Percentiles rank a stretch among this genome's conserved stretches.
Evolutionary conservation across 2,329 filamentous ascomycete genomes (phyloP).

Genomic region (Polytolypa hystricis): DNA sequence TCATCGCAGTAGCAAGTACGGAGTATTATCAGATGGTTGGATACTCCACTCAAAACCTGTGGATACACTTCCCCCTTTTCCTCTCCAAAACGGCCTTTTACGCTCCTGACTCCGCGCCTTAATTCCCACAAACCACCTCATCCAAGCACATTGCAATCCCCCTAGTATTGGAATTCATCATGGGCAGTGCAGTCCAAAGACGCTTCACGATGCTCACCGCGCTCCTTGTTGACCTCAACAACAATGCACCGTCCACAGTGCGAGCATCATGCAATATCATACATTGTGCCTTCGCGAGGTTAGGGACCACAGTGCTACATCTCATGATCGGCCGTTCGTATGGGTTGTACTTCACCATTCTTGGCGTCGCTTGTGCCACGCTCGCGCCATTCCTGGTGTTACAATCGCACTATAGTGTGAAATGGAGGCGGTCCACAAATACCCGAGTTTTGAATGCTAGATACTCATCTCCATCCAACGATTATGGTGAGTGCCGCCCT

Average conservation of each 20-base stretch:
- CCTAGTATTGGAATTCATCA: slow-evolving; percentile 6
- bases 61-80: background rate
- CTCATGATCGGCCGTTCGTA: slow-evolving; percentile 3
- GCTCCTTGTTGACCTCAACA: slow-evolving; percentile 5
- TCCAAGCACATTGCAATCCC: slow-evolving; percentile 8
- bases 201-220: slow-evolving; percentile 4
- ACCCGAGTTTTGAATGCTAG: too few species aligned
- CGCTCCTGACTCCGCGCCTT: too few species aligned
- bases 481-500: background rate
- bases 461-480: background rate
- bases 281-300: slow-evolving; percentile 1
- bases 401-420: background rate
- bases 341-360: slow-evolving; percentile 6
- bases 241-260: slow-evolving; percentile 4
- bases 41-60: slow-evolving; percentile 7
- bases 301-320: slow-evolving; percentile 1
- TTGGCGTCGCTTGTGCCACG: slow-evolving; percentile 1
- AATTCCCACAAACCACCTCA: background rate
- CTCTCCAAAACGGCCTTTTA: too few species aligned
- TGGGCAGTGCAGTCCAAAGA: slow-evolving; percentile 1
- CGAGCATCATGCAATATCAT: slow-evolving; percentile 4
- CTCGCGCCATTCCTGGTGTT: slow-evolving; percentile 1
- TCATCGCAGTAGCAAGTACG: background rate
- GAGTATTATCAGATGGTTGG: too few species aligned
- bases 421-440: slow-evolving; percentile 3